Evolutionary conservation across 1,284 basidiomycete genomes (phyloP).

Genomic region (Heliocybe sulcata): DNA sequence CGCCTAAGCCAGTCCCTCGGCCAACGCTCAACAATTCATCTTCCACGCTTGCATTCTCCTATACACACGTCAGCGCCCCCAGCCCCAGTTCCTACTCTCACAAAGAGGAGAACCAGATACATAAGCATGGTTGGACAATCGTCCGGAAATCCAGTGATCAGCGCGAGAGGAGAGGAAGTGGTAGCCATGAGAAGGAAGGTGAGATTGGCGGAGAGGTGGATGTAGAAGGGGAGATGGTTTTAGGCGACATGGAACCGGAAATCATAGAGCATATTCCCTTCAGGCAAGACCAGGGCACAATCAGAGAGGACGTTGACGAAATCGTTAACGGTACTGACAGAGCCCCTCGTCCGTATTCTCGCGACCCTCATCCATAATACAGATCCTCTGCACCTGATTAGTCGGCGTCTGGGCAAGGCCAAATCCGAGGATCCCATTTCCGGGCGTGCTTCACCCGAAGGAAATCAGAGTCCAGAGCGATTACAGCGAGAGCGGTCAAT

Average conservation of each 20-base stretch:
- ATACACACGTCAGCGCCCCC: constrained; percentile 72
- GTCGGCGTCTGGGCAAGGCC: background rate
- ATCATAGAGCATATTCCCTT: constrained; percentile 28
- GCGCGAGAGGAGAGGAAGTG: constrained; percentile 19
- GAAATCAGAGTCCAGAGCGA: constrained; percentile 44
- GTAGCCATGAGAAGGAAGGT: constrained; percentile 18
- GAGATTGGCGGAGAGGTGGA: constrained; percentile 28
- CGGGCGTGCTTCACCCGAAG: constrained; percentile 13
- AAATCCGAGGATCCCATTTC: background rate
- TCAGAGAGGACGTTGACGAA: constrained; percentile 64
- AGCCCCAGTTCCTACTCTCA: constrained; percentile 73
- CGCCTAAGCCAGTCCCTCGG: constrained; percentile 53
- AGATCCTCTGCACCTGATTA: constrained; percentile 25
- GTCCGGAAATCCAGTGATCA: constrained; percentile 43
- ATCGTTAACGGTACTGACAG: constrained; percentile 58
- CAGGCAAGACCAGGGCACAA: constrained; percentile 34
- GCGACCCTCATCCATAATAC: constrained; percentile 36
- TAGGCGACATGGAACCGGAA: constrained; percentile 65
- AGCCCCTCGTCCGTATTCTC: constrained; percentile 35
- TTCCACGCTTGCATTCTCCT: constrained; percentile 71
- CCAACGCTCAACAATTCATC: constrained; percentile 42
- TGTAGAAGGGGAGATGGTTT: constrained; percentile 57
- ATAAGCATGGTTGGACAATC: constrained; percentile 68
- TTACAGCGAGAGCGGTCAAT: constrained; percentile 70
- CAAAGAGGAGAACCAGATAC: background rate